phyloP scores from a whole-genome alignment of 169 alveolate species.

The Cryptosporidium tyzzeri region DNA sequence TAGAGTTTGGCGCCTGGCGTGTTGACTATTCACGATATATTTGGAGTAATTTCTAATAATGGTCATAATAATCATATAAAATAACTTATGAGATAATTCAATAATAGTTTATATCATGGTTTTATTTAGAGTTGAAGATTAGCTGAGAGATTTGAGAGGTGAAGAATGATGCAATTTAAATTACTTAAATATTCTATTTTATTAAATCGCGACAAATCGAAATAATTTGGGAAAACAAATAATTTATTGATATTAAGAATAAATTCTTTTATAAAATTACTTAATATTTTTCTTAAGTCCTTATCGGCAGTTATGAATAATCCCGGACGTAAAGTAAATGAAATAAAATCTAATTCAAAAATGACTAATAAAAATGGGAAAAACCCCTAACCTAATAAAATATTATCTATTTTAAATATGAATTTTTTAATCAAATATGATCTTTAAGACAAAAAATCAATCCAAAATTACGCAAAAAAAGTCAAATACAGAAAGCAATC shows the following conservation, averaged over 20 bases:
- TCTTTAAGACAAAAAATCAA: conserved; percentile 10
- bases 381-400: conserved; percentile 17
- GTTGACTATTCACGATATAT: conserved; percentile 13
- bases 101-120: not conserved
- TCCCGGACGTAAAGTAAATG: conserved; percentile 15
- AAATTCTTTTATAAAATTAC: not conserved
- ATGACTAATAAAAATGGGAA: not conserved
- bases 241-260: too few species aligned
- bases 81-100: not conserved
- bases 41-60: not conserved
- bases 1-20: conserved; percentile 10
- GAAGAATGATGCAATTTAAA: too few species aligned
- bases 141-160: not conserved
- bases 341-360: conserved; percentile 5
- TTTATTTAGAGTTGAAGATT: not conserved
- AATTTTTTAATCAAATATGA: conserved; percentile 1
- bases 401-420: not conserved
- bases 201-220: not conserved
- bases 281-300: not conserved
- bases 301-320: not conserved
- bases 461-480: not conserved
- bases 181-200: too few species aligned
- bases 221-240: not conserved
- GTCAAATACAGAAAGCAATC: not conserved
- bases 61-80: not conserved